Percentiles rank a stretch among this genome's conserved stretches.
Evolutionary conservation across 225 moss, liverwort and hornwort species (phyloP).

Genomic region (Polytrichum formosum): DNA sequence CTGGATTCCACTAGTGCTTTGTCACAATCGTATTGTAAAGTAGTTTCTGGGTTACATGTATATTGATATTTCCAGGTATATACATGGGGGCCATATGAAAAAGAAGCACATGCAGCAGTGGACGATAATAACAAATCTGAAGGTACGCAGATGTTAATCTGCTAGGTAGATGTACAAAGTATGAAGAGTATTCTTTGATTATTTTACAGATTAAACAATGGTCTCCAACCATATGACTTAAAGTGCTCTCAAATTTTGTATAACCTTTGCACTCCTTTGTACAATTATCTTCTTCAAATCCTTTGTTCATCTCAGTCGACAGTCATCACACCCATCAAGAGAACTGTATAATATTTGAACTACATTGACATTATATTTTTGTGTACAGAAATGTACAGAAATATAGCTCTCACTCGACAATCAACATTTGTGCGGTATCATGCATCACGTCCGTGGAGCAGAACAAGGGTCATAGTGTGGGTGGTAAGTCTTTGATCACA

Average conservation of each 20-base stretch:
- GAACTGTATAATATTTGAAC: not conserved
- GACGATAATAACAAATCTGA: not conserved
- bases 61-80: conserved; percentile 41
- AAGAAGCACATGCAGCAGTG: conserved; percentile 51
- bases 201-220: too few relatives aligned
- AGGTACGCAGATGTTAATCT: conserved; percentile 3
- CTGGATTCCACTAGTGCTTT: not conserved
- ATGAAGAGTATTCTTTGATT: too few relatives aligned
- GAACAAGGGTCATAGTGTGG: conserved; percentile 54
- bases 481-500: conserved; percentile 21
- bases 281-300: not conserved
- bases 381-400: conserved; percentile 31
- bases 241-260: not conserved
- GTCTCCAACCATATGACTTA: too few relatives aligned
- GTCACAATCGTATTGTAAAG: not conserved
- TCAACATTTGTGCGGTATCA: conserved; percentile 69
- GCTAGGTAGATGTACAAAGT: too few relatives aligned
- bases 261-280: not conserved
- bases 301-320: not conserved
- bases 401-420: conserved; percentile 40
- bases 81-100: conserved; percentile 71
- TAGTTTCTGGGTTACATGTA: not conserved
- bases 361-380: not conserved
- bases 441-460: conserved; percentile 55
- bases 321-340: not conserved